Evolutionary conservation across 129 eudicot genomes (phyloP).

Genomic region (Sambucus nigra): DNA sequence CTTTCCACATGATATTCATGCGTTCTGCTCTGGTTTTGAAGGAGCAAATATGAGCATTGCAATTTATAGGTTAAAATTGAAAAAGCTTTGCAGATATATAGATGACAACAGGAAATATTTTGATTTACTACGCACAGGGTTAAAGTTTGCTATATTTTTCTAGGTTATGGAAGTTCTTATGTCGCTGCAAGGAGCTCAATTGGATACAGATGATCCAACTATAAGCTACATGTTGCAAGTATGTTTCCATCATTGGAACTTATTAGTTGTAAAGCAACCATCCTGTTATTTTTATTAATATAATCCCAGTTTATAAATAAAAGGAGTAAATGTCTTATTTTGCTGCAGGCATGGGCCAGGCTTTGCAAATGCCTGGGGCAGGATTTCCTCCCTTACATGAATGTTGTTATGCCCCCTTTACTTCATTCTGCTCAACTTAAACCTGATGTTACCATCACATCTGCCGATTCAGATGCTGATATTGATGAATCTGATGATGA

Average conservation of each 20-base stretch:
- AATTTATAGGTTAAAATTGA: not conserved
- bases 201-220: conserved; percentile 93
- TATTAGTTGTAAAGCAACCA: not conserved
- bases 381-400: conserved; percentile 98
- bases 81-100: not conserved
- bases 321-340: conserved; percentile 5
- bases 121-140: conserved; percentile 1
- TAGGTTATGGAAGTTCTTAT: conserved; percentile 98
- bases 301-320: not conserved
- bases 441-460: conserved; percentile 90
- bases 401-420: conserved; percentile 93
- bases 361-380: conserved; percentile 99
- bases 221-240: conserved; percentile 98
- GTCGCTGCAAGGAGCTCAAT: conserved; percentile 94
- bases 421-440: conserved; percentile 96
- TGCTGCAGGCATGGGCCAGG: conserved; percentile 95
- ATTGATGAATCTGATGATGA: conserved; percentile 95
- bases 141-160: conserved; percentile 11
- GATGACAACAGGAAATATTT: not conserved
- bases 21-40: not conserved
- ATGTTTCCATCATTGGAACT: conserved; percentile 11
- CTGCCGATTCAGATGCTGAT: conserved; percentile 95
- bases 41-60: too few species aligned
- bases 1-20: too few species aligned
- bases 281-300: not conserved